phyloP scores from a whole-genome alignment of 1,284 basidiomycete genomes.

The Ceratobasidium theobromae region DNA sequence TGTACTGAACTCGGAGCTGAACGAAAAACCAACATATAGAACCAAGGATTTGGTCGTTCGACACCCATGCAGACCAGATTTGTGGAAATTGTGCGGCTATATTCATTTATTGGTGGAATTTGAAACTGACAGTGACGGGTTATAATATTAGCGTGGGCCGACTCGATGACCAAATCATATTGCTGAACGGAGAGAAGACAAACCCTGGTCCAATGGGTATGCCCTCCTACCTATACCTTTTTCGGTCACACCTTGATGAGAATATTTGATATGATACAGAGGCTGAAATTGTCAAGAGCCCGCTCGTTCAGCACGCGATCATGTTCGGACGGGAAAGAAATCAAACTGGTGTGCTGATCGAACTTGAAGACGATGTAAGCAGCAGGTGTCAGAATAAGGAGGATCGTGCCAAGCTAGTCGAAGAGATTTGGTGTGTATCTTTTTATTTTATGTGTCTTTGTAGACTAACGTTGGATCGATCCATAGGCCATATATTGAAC shows the following conservation, averaged over 20 bases:
- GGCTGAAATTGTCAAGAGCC: slow-evolving; percentile 42
- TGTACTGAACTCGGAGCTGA: slow-evolving; percentile 18
- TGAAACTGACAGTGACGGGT: background rate
- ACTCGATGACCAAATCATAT: slow-evolving; percentile 32
- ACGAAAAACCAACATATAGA: slow-evolving; percentile 3
- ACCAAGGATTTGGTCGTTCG: slow-evolving; percentile 31
- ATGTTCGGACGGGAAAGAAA: slow-evolving; percentile 50
- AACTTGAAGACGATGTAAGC: slow-evolving; percentile 42
- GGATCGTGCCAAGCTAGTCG: slow-evolving; percentile 42
- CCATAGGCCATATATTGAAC: slow-evolving; percentile 45
- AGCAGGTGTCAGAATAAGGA: slow-evolving; percentile 43
- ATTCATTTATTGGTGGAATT: background rate
- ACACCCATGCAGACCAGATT: slow-evolving; percentile 28
- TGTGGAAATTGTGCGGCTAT: slow-evolving; percentile 21
- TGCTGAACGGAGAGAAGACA: slow-evolving; percentile 40
- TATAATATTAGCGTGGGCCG: slow-evolving; percentile 7
- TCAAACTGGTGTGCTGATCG: slow-evolving; percentile 49
- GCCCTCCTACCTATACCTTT: slow-evolving; percentile 36
- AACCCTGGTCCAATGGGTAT: slow-evolving; percentile 50
- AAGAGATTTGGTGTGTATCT: slow-evolving; percentile 44
- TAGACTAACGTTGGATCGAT: background rate
- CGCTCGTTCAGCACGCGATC: slow-evolving; percentile 43
- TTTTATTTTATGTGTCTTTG: background rate
- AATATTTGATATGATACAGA: slow-evolving; percentile 16
- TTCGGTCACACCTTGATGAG: slow-evolving; percentile 45